Evolutionary conservation across 2,329 filamentous ascomycete species (phyloP).

Genomic region (Aspergillus sp.): DNA sequence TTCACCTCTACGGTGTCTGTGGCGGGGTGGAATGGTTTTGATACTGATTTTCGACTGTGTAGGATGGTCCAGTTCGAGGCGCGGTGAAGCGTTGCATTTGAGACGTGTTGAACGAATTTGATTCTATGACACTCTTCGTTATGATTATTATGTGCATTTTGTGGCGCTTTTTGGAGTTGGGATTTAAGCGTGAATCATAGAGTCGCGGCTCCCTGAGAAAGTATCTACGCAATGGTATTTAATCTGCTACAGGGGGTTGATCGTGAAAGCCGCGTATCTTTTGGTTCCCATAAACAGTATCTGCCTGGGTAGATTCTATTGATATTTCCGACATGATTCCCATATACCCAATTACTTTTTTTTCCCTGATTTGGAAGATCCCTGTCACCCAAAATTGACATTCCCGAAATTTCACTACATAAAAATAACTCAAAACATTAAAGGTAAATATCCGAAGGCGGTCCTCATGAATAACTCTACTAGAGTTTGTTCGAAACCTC

Average conservation of each 20-base stretch:
- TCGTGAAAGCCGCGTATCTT: neutral
- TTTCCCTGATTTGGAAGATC: neutral
- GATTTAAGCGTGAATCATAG: conserved; percentile 3
- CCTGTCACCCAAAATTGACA: neutral
- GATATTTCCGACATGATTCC: conserved; percentile 3
- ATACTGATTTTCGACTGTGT: conserved; percentile 11
- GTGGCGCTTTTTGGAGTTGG: conserved; percentile 30
- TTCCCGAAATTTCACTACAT: neutral
- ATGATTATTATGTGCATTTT: conserved; percentile 30
- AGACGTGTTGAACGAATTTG: neutral
- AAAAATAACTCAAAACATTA: neutral
- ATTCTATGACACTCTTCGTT: conserved; percentile 3
- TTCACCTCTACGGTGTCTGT: conserved; percentile 17
- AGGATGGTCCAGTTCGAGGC: conserved; percentile 99
- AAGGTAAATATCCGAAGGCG: conserved; percentile 1
- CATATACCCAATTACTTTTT: conserved; percentile 6
- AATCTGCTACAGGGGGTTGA: neutral
- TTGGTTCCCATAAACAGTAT: neutral
- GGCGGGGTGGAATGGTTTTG: neutral
- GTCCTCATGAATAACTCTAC: conserved; percentile 9
- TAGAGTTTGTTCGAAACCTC: conserved; percentile 67
- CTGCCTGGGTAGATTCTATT: neutral
- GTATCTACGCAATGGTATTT: neutral
- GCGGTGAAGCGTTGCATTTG: conserved; percentile 54
- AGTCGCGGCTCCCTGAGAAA: neutral